Conservation (phyloP, 345 rosid genomes). For the Lepidium aucheri region DNA sequence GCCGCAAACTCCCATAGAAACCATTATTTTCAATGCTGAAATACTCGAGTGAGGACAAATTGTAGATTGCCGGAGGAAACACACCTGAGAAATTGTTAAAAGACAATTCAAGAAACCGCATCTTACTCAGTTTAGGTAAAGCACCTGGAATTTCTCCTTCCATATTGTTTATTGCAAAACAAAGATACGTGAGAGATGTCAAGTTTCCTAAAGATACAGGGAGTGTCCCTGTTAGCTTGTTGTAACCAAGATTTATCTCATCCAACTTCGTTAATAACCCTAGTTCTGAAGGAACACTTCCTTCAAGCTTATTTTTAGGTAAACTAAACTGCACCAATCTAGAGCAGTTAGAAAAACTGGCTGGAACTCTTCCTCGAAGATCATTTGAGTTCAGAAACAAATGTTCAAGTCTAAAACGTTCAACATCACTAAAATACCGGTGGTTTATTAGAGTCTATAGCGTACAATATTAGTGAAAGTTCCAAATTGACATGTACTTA, state of each 20-base stretch:
- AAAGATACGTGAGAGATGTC: too few relatives aligned
- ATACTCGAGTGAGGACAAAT: not conserved
- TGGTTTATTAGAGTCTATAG: too few relatives aligned
- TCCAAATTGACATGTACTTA: too few relatives aligned
- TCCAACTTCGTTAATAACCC: not conserved
- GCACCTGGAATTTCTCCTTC: not conserved
- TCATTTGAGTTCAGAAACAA: not conserved
- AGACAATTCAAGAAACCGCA: rapidly evolving
- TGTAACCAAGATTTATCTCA: not conserved
- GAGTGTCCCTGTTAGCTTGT: not conserved
- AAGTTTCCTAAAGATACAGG: not conserved
- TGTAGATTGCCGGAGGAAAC: not conserved
- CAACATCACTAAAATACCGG: too few relatives aligned
- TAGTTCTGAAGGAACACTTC: not conserved
- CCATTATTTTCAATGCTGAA: rapidly evolving
- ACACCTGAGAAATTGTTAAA: not conserved
- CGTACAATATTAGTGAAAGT: too few relatives aligned
- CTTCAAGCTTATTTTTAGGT: not conserved
- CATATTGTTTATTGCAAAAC: too few relatives aligned
- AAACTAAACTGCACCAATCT: not conserved
- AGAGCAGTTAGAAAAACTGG: too few relatives aligned
- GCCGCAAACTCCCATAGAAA: not conserved
- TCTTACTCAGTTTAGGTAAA: not conserved
- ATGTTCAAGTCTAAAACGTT: not conserved
- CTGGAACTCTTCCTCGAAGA: not conserved